Conservation (phyloP, 768 basidiomycete species). For the Boletus sp. region DNA sequence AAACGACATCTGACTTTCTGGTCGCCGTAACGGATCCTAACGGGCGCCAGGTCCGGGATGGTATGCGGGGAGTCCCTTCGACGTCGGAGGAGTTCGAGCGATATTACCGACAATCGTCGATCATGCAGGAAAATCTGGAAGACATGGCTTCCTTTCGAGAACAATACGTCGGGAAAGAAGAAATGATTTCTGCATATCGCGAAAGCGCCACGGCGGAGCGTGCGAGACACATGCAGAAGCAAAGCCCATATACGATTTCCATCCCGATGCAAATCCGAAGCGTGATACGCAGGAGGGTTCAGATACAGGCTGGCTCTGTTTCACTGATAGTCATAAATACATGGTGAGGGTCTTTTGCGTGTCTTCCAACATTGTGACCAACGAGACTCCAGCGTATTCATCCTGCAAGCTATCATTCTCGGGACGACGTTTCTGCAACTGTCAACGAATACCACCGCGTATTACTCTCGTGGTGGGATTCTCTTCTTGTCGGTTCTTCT, state of each 20-base stretch:
- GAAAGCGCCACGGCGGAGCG: constrained; percentile 52
- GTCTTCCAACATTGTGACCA: neutral
- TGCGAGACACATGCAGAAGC: constrained; percentile 42
- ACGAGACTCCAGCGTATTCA: constrained; percentile 34
- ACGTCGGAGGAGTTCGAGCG: constrained; percentile 58
- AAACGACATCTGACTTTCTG: constrained; percentile 63
- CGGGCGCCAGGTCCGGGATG: constrained; percentile 48
- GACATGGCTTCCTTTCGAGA: constrained; percentile 48
- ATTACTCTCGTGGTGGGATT: constrained; percentile 70
- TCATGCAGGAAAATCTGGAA: constrained; percentile 39
- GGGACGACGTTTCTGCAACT: constrained; percentile 47
- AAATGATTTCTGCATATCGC: constrained; percentile 42
- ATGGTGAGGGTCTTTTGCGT: constrained; percentile 8
- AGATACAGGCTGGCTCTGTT: constrained; percentile 42
- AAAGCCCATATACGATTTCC: constrained; percentile 49
- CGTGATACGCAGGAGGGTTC: constrained; percentile 45
- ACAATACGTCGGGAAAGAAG: constrained; percentile 43
- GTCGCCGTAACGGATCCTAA: constrained; percentile 60
- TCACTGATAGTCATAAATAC: constrained; percentile 31
- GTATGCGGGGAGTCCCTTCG: constrained; percentile 29
- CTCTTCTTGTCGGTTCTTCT: constrained; percentile 64
- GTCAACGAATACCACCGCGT: constrained; percentile 33
- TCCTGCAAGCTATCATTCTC: constrained; percentile 32
- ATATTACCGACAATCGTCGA: constrained; percentile 41
- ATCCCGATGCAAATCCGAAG: constrained; percentile 46